Conservation (phyloP, 2,329 filamentous ascomycete genomes). For the Botrytis pseudocinerea region DNA sequence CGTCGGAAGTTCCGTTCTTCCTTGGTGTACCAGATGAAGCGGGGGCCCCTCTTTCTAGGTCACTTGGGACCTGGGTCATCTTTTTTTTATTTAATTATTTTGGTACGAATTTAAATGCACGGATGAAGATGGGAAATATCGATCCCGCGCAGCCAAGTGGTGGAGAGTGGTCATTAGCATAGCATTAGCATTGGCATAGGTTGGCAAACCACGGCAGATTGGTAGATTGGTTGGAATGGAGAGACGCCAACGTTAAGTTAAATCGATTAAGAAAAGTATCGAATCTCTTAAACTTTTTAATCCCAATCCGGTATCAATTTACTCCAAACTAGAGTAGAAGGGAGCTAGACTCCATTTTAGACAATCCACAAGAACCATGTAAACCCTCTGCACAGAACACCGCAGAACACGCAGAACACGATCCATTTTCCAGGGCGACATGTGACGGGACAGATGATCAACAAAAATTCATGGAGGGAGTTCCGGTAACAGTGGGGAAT, state of each 20-base stretch:
- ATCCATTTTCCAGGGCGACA: constrained; percentile 13
- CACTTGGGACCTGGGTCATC: constrained; percentile 2
- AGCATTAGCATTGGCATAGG: not conserved
- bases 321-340: not conserved
- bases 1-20: constrained; percentile 10
- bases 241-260: not conserved
- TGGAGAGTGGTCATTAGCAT: not conserved
- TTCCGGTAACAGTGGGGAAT: constrained; percentile 6
- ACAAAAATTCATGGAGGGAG: not conserved
- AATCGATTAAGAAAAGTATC: not conserved
- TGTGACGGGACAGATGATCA: constrained; percentile 13
- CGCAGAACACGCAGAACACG: constrained; percentile 7
- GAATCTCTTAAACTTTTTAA: not conserved
- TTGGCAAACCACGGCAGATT: not conserved
- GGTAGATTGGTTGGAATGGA: not conserved
- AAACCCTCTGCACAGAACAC: not conserved
- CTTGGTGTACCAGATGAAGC: constrained; percentile 1
- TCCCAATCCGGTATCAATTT: not conserved
- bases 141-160: constrained; percentile 11
- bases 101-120: not conserved
- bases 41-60: constrained; percentile 13
- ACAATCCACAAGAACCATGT: not conserved
- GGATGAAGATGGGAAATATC: constrained; percentile 9
- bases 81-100: not conserved
- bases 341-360: not conserved